These are phyloP conservation scores for Penicillium sp. DNA, from an alignment of 2,329 filamentous ascomycete genomes.

Conservation along the genomic window DNA sequence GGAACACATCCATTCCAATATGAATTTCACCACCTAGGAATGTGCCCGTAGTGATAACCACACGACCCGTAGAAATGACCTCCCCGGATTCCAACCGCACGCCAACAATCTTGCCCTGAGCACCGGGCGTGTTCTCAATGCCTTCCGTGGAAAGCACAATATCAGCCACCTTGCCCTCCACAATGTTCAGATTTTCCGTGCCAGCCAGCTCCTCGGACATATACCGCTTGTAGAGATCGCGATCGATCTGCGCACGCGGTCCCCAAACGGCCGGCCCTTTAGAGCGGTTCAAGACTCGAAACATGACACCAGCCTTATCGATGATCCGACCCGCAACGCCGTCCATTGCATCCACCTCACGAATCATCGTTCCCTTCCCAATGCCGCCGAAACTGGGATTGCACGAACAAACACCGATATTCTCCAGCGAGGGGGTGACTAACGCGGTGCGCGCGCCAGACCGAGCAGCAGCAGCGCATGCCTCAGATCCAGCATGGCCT, in stretches of 20 bases:
- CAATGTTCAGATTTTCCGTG: conserved; percentile 75
- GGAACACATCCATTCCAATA: conserved; percentile 79
- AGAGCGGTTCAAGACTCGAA: conserved; percentile 78
- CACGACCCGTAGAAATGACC: conserved; percentile 72
- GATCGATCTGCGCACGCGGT: conserved; percentile 91
- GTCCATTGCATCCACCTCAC: conserved; percentile 92
- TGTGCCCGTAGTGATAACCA: conserved; percentile 94
- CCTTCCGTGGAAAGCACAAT: conserved; percentile 68
- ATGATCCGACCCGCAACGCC: conserved; percentile 84
- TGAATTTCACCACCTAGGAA: conserved; percentile 96
- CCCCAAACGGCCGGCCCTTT: conserved; percentile 98
- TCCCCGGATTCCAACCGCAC: conserved; percentile 85
- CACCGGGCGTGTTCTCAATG: conserved; percentile 45
- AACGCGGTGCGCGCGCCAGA: conserved; percentile 85
- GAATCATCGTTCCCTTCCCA: conserved; percentile 92
- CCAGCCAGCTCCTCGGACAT: conserved; percentile 82
- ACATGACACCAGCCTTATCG: conserved; percentile 93
- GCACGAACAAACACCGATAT: conserved; percentile 92
- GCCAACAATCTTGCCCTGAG: conserved; percentile 73
- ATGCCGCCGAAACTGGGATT: conserved; percentile 99
- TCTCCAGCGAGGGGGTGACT: conserved; percentile 81
- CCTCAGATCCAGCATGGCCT: conserved; percentile 92
- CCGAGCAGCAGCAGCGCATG: conserved; percentile 84
- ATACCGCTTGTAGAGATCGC: conserved; percentile 79
- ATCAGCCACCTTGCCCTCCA: conserved; percentile 87